Percentiles rank a stretch among this genome's conserved stretches.
Conservation (phyloP, 768 basidiomycete species). For the Boletus speciosus region DNA sequence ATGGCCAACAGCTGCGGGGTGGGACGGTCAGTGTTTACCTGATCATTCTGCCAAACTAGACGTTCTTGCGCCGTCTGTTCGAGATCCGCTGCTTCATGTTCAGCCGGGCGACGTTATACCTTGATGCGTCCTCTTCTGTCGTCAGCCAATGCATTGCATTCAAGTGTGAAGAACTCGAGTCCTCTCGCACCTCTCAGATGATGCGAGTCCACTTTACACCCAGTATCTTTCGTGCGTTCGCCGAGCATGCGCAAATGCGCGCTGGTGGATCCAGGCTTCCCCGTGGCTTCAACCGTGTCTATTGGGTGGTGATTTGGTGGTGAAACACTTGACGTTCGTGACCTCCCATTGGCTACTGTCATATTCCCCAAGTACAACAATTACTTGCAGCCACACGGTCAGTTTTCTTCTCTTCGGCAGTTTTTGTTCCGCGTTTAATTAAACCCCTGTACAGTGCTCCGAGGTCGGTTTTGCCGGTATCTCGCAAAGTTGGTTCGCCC, state of each 20-base stretch:
- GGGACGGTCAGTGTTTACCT: conserved; percentile 4
- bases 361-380: conserved; percentile 13
- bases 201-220: conserved; percentile 15
- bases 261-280: conserved; percentile 10
- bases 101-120: conserved; percentile 12
- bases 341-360: conserved; percentile 9
- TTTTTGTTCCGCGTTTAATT: neutral
- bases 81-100: conserved; percentile 19
- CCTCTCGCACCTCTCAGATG: conserved; percentile 10
- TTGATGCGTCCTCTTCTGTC: conserved; percentile 10
- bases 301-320: conserved; percentile 18
- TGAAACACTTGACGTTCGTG: conserved; percentile 7
- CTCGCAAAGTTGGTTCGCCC: conserved; percentile 11
- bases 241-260: conserved; percentile 10
- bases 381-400: conserved; percentile 16
- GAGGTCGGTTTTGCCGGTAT: conserved; percentile 16
- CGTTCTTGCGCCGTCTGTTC: conserved; percentile 13
- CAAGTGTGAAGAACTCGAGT: conserved; percentile 8
- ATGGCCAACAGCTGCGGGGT: conserved; percentile 17
- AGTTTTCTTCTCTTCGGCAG: neutral
- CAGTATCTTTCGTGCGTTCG: conserved; percentile 16
- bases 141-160: conserved; percentile 8
- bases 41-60: neutral
- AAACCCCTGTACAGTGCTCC: conserved; percentile 4
- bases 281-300: conserved; percentile 15